Percentiles rank a stretch among this genome's conserved stretches.
phyloP scores from a whole-genome alignment of 129 eudicot species.

The Flaveria ramosissima region DNA sequence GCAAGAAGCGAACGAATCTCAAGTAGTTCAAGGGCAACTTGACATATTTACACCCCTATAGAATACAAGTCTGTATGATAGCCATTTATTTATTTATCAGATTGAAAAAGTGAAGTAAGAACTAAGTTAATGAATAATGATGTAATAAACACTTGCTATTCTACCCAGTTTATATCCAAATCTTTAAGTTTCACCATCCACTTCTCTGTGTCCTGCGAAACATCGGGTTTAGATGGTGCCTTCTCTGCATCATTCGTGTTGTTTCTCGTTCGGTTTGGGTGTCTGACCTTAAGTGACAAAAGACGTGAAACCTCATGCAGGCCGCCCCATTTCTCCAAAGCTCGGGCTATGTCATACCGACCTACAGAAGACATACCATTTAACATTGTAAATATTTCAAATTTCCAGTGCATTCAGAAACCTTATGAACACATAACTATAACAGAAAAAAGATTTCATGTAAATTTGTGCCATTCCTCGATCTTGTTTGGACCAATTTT shows the following conservation, averaged over 20 bases:
- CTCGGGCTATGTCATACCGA: conserved; percentile 94
- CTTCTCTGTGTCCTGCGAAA: conserved; percentile 70
- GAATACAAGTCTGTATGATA: conserved; percentile 3
- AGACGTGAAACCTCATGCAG: conserved; percentile 95
- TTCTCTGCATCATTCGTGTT: conserved; percentile 52
- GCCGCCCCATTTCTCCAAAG: conserved; percentile 98
- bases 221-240: conserved; percentile 47
- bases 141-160: conserved; percentile 30
- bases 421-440: neutral
- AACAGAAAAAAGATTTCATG: neutral
- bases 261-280: conserved; percentile 71
- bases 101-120: conserved; percentile 13
- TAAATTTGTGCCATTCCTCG: neutral
- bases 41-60: neutral
- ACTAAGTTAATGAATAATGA: neutral
- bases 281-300: conserved; percentile 81
- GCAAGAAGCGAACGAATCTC: neutral
- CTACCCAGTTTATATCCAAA: conserved; percentile 83
- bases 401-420: neutral
- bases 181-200: conserved; percentile 81
- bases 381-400: neutral
- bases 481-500: neutral
- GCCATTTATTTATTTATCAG: conserved; percentile 19
- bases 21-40: neutral
- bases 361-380: conserved; percentile 43